A percentile compares a stretch with the other conserved stretches of the same genome.
phyloP scores from a whole-genome alignment of 306 rosid species.

The Dalbergia cochinchinensis region DNA sequence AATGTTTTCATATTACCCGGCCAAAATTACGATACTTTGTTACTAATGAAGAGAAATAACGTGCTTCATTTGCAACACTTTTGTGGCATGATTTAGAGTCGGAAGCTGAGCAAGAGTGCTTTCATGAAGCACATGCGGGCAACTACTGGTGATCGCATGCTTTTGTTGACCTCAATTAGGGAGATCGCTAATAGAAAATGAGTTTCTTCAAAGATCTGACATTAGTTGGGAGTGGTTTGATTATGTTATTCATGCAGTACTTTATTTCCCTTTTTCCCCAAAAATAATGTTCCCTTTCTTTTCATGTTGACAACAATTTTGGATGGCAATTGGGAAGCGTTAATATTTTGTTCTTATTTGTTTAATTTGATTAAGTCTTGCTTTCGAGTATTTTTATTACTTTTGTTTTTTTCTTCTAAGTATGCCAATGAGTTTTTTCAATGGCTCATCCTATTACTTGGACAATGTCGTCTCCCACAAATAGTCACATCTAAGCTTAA shows the following conservation, averaged over 20 bases:
- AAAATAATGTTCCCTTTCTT: not conserved
- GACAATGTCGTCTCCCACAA: not conserved
- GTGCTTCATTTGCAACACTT: conserved; percentile 4
- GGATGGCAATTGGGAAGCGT: not conserved
- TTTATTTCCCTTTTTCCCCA: not conserved
- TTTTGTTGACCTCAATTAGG: conserved; percentile 46
- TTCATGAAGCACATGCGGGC: conserved; percentile 56
- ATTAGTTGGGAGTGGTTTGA: conserved; percentile 19
- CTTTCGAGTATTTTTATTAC: not conserved
- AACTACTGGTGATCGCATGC: conserved; percentile 62
- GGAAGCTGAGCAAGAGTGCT: conserved; percentile 48
- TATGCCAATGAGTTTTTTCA: not conserved
- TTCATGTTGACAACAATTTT: conserved; percentile 19
- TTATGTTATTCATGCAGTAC: no score
- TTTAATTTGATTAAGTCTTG: not conserved
- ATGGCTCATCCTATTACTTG: not conserved
- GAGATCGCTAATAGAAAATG: conserved; percentile 54
- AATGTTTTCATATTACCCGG: not conserved
- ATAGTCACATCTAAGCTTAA: not conserved
- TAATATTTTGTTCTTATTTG: not conserved
- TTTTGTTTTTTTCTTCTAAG: not conserved
- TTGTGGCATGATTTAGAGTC: conserved; percentile 53
- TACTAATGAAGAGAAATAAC: not conserved
- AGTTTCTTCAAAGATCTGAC: conserved; percentile 58
- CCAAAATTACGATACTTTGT: not conserved